Evolutionary conservation across 192 early-diverging fungal species (phyloP), one percentile per base, ranked within the genome.

Genomic region (Rhizophagus sp.): DNA sequence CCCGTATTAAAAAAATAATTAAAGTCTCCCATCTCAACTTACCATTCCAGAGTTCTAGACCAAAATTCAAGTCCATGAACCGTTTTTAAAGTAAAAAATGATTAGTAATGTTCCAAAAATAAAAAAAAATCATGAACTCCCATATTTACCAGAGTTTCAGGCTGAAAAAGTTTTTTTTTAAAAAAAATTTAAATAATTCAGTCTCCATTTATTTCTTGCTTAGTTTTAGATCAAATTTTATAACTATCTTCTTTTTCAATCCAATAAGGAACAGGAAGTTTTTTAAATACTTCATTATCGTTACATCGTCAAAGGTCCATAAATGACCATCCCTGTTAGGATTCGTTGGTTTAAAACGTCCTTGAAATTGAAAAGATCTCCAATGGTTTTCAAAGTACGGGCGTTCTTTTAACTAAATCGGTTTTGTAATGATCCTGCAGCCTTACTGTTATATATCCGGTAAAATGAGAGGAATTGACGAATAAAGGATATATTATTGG

Each of bases 281-380:
- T 36, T 2, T 15, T 9, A 76, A 75, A 78, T 17, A 12, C 24
- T 0, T 68, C 57, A 19, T 13, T 8, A 65, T 85, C 84, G 3
- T n/a, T 13, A 85, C 34, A 39, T 85, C 84, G 39, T 85, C 78
- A 78, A 64, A 82, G 15, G 73, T 80, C 84, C 84, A 85, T 3
- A 81, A 62, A 25, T 66, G 13, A 39, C 83, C 80, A 13, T 50
- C 39, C 36, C 72, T 65, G 15, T 39, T 5, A 8, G 52, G 12
- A 68, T 85, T 85, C 57, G 84, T 83, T 33, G 84, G 62, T 39
- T 81, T 85, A 73, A 85, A 85, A 25, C 84, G 80, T 41, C 84
- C 84, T 81, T 85, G 84, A 80, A 81, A 81, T 66, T 85, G 84
- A 34, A 85, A 73, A 30, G 84, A 52, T 52, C 84, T 61, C 12